Conservation (phyloP, 2,329 filamentous ascomycete genomes). For the Xenosphaeropsis pyriputrescens region DNA sequence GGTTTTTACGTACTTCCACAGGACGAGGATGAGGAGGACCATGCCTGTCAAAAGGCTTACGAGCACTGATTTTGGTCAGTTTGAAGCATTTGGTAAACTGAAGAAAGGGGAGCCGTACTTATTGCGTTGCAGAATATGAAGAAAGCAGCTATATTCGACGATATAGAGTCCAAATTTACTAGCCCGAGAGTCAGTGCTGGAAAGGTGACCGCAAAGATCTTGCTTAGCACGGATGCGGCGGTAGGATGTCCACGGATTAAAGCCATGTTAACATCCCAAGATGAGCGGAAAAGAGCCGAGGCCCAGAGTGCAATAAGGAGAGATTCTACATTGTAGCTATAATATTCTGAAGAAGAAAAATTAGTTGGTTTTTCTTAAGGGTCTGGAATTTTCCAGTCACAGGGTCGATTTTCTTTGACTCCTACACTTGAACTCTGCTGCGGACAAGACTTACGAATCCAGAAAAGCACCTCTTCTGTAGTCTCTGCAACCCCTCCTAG, state of each 20-base stretch:
- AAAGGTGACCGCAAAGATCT: conserved; percentile 20
- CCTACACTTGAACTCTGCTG: no score
- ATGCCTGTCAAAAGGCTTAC: conserved; percentile 21
- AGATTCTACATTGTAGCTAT: conserved; percentile 33
- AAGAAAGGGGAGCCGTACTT: conserved; percentile 16
- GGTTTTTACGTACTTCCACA: conserved; percentile 25
- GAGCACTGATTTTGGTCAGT: conserved; percentile 19
- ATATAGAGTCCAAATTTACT: conserved; percentile 15
- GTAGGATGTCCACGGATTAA: conserved; percentile 15
- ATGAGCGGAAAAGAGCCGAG: conserved; percentile 20
- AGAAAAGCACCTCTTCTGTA: conserved; percentile 27
- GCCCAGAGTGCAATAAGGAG: conserved; percentile 30
- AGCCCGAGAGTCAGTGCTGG: conserved; percentile 21
- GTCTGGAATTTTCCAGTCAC: background rate
- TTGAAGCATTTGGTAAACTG: background rate
- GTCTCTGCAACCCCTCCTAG: conserved; percentile 25
- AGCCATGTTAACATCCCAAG: conserved; percentile 14
- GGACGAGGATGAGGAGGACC: conserved; percentile 22
- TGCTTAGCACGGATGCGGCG: conserved; percentile 15
- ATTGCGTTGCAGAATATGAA: conserved; percentile 22
- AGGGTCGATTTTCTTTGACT: no score
- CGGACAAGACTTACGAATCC: conserved; percentile 25
- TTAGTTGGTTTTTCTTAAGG: conserved; percentile 4
- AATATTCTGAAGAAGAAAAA: conserved; percentile 24
- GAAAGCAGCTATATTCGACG: conserved; percentile 14